These are phyloP conservation scores for Cryptosporidium bovis DNA, from an alignment of 169 alveolate species.

Conservation along the genomic window DNA sequence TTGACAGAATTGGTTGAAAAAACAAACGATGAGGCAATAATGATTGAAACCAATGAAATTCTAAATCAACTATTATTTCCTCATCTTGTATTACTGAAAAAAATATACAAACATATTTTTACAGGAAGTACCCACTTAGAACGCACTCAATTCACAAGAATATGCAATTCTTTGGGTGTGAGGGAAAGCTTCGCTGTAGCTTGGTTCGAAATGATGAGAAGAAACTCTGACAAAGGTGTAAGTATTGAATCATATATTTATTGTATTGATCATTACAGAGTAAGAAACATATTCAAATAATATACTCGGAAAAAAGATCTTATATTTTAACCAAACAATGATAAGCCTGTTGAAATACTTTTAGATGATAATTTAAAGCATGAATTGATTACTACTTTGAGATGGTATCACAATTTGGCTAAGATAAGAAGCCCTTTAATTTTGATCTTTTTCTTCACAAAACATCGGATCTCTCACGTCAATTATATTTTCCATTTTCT, in stretches of 20 bases:
- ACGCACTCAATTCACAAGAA: not conserved
- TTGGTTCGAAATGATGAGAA: slow-evolving; percentile 47
- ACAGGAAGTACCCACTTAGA: not conserved
- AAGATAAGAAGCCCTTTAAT: not conserved
- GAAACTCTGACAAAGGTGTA: not conserved
- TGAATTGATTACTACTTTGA: not conserved
- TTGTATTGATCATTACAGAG: slow-evolving; percentile 6
- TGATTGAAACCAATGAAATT: not conserved
- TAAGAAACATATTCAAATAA: slow-evolving; percentile 17
- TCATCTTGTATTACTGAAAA: slow-evolving; percentile 35
- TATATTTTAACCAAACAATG: not conserved
- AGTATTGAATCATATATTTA: slow-evolving; percentile 5
- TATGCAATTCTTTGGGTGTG: slow-evolving; percentile 38
- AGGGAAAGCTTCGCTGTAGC: slow-evolving; percentile 22
- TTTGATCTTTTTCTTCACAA: slow-evolving; percentile 37
- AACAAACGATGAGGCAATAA: not conserved
- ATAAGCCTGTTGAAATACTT: not conserved
- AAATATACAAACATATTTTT: slow-evolving; percentile 2
- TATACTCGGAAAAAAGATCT: not conserved
- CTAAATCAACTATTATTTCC: slow-evolving; percentile 15
- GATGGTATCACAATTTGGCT: not conserved
- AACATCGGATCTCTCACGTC: slow-evolving; percentile 61
- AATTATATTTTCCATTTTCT: not conserved
- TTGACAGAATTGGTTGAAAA: not conserved
- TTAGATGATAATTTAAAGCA: not conserved